Conservation (phyloP, 73 alveolate genomes). For the Durusdinium trenchii region DNA sequence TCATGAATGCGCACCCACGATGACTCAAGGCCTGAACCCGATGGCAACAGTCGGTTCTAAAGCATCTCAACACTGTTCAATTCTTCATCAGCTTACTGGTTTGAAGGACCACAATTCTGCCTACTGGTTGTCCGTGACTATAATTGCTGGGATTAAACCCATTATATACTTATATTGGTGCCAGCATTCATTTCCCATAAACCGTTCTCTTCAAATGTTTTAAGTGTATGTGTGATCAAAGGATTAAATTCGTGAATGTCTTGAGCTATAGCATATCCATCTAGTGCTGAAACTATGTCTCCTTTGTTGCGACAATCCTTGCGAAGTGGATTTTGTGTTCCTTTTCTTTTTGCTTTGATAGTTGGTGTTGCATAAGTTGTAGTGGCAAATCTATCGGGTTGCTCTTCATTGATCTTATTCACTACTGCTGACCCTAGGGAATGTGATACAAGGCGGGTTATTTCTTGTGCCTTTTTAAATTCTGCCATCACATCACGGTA, state of each 20-base stretch:
- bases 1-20: too few relatives aligned
- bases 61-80: too few relatives aligned
- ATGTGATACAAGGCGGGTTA: not conserved
- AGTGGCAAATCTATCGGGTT: not conserved
- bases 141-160: not conserved
- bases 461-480: not conserved
- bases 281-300: not conserved
- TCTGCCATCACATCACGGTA: not conserved
- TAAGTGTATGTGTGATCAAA: not conserved
- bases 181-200: not conserved
- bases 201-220: not conserved
- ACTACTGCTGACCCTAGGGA: not conserved
- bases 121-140: not conserved
- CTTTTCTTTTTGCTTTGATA: not conserved
- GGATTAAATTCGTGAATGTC: not conserved
- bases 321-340: not conserved
- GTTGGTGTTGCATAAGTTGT: constrained; percentile 38
- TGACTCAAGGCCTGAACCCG: too few relatives aligned
- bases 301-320: not conserved
- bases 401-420: constrained; percentile 41
- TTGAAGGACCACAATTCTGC: too few relatives aligned
- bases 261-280: constrained; percentile 1
- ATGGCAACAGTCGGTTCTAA: too few relatives aligned
- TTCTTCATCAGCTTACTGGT: too few relatives aligned
- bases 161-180: not conserved